phyloP scores from a whole-genome alignment of 805 yeast genomes.

The Lipomyces sp. region DNA sequence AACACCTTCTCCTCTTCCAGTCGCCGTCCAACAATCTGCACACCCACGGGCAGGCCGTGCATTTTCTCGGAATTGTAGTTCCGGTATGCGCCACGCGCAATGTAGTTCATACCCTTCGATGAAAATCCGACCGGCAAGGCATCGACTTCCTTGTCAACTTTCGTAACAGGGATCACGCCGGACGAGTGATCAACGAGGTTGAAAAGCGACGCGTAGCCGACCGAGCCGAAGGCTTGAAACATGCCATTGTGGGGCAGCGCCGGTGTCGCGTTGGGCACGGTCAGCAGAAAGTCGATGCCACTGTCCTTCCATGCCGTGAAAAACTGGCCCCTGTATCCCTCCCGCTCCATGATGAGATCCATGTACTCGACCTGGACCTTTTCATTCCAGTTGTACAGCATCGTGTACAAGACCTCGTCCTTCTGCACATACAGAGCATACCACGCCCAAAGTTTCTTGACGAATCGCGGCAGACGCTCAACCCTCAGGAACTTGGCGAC shows the following conservation, averaged over 20 bases:
- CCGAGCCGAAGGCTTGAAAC: constrained; percentile 39
- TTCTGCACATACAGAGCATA: constrained; percentile 35
- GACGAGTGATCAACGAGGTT: constrained; percentile 57
- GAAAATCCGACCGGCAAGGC: constrained; percentile 36
- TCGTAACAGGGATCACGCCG: constrained; percentile 57
- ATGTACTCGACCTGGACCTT: constrained; percentile 40
- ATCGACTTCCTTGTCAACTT: constrained; percentile 45
- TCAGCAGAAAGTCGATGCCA: constrained; percentile 41
- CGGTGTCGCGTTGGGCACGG: constrained; percentile 46
- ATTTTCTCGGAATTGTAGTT: constrained; percentile 51
- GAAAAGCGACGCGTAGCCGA: constrained; percentile 54
- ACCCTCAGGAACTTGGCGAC: constrained; percentile 37
- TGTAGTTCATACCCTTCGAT: constrained; percentile 37
- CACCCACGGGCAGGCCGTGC: constrained; percentile 59
- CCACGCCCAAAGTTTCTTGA: constrained; percentile 40
- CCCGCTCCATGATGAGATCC: constrained; percentile 39
- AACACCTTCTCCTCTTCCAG: constrained; percentile 61
- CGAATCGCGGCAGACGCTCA: constrained; percentile 37
- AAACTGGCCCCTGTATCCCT: constrained; percentile 38
- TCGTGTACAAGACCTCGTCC: constrained; percentile 41
- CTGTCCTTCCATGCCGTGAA: constrained; percentile 39
- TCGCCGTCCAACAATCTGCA: constrained; percentile 62
- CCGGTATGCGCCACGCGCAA: constrained; percentile 46
- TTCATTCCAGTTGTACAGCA: constrained; percentile 39
- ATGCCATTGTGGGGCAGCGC: constrained; percentile 42